Evolutionary conservation across 495 filamentous ascomycete species (phyloP), one percentile per base, ranked within the genome.

Genomic region (Cairneyella variabilis): DNA sequence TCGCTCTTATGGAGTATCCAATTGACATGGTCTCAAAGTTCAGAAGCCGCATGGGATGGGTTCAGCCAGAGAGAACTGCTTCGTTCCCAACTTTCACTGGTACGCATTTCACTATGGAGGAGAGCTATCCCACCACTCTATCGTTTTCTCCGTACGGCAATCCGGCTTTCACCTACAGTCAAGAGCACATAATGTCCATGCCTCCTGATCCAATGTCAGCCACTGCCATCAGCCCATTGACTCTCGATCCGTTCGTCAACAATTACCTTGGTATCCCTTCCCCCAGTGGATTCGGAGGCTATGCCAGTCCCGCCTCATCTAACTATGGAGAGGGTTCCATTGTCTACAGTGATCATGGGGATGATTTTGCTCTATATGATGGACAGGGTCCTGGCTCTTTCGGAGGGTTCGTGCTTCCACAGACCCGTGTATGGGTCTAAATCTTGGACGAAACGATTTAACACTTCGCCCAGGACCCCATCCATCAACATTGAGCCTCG

Each of bases 1-100:
- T 84, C 37, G 57, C 66, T 18, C 66, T 84, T 28, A 83, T 85
- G 79, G 75, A 81, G 48, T 84, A 77, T 54, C 82, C 82, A n/a
- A 71, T 83, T 36, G 72, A 81, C 44, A 80, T 80, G 41, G 77
- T 83, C 43, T 64, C 71, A 37, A 75, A 82, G 42, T 85, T 85
- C 62, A 79, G 80, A 57, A 66, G 64, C 21, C 72, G 81, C 44
- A 81, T 84, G 80, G 82, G 79, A 36, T 85, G 81, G 81, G 56
- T 70, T 28, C 72, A 79, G 38, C 77, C 77, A 27, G 65, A 64
- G 48, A 66, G 75, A 38, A 79, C 78, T 14, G 73, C 68, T 4
- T 78, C 77, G 34, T 80, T 79, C 66, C 76, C 73, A 16, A 75
- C 73, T 50, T 82, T 77, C 59, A 56, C 69, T 26, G 63, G 68